Conservation (phyloP, 805 yeast genomes). For the Kluyveromyces nonfermentans region DNA sequence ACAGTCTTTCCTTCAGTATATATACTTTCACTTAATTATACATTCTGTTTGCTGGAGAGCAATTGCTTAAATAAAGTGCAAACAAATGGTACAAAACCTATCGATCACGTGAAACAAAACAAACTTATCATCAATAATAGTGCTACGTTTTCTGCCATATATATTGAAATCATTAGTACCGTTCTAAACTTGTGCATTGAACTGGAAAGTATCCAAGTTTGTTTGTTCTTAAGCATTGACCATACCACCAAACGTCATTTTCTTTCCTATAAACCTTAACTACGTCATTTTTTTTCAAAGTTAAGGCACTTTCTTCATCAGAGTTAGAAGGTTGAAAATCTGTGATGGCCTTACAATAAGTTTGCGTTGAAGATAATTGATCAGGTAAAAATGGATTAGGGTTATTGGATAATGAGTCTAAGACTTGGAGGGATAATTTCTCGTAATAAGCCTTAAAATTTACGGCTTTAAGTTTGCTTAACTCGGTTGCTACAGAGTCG, state of each 20-base stretch:
- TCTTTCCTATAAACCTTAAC: conserved; percentile 6
- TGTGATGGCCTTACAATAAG: conserved; percentile 2
- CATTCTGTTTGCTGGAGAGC: too few relatives aligned
- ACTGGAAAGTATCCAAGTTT: conserved; percentile 7
- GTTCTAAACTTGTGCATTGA: conserved; percentile 1
- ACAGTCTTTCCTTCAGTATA: too few relatives aligned
- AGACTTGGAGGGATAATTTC: background rate
- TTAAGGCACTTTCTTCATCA: conserved; percentile 1
- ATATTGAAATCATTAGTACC: background rate
- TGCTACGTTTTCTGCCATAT: background rate
- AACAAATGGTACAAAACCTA: too few relatives aligned
- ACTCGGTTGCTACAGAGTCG: background rate
- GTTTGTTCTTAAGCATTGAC: conserved; percentile 5
- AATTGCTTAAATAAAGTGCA: too few relatives aligned
- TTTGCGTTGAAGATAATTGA: background rate
- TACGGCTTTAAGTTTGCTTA: conserved; percentile 1
- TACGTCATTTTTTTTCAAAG: conserved; percentile 4
- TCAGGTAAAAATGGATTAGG: background rate
- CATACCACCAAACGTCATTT: conserved; percentile 8
- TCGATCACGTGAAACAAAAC: background rate
- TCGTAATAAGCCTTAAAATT: conserved; percentile 2
- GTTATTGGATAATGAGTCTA: background rate
- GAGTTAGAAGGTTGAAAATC: background rate
- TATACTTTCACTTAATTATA: too few relatives aligned
- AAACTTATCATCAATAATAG: too few relatives aligned